phyloP scores from a whole-genome alignment of 495 filamentous ascomycete genomes.

The Achaetomiella virescens region DNA sequence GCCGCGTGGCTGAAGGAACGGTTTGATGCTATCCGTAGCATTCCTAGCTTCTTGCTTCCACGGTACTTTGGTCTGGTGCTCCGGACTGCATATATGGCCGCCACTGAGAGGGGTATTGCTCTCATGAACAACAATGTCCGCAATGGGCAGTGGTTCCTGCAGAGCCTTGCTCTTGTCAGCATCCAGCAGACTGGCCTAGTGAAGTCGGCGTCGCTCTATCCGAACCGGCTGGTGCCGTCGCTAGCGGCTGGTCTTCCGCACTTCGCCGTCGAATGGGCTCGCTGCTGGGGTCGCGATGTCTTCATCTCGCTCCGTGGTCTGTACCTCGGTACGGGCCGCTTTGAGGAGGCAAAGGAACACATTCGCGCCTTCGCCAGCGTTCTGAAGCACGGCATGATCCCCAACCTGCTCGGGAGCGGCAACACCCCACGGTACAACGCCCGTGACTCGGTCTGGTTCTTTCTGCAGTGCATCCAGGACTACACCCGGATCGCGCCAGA shows the following conservation, averaged over 20 bases:
- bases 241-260: conserved; percentile 93
- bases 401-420: conserved; percentile 83
- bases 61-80: conserved; percentile 89
- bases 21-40: conserved; percentile 71
- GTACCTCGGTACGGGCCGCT: conserved; percentile 81
- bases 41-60: conserved; percentile 86
- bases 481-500: conserved; percentile 79
- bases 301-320: conserved; percentile 93
- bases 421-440: conserved; percentile 94
- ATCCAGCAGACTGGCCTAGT: conserved; percentile 82
- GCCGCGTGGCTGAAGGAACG: conserved; percentile 74
- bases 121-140: conserved; percentile 72
- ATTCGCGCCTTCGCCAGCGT: conserved; percentile 95
- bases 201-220: conserved; percentile 84
- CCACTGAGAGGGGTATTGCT: conserved; percentile 68
- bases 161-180: conserved; percentile 82
- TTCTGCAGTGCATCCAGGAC: conserved; percentile 90
- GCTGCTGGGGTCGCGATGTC: conserved; percentile 95
- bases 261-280: conserved; percentile 88
- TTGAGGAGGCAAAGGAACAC: conserved; percentile 82
- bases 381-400: conserved; percentile 97
- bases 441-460: conserved; percentile 95
- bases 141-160: conserved; percentile 75
- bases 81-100: conserved; percentile 77
- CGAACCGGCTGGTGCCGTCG: conserved; percentile 72